Conservation (phyloP, 129 eudicot genomes). For the Glebionis coronaria region DNA sequence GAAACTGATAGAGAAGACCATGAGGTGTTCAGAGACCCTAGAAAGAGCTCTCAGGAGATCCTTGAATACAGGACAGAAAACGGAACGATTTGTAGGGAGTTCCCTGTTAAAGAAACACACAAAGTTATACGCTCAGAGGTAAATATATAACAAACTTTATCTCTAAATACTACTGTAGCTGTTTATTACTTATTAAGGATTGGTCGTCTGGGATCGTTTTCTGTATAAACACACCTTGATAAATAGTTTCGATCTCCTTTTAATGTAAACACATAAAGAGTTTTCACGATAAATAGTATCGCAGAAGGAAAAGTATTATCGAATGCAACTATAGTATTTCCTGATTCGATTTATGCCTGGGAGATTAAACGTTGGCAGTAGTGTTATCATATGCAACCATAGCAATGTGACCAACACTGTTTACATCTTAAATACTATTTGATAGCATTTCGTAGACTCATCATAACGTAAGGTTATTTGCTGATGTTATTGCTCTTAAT, state of each 20-base stretch:
- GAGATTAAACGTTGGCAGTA: too few relatives aligned
- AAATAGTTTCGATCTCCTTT: not conserved
- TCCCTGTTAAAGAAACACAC: slow-evolving; percentile 78
- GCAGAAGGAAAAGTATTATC: not conserved
- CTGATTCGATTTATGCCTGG: not conserved
- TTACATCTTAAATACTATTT: too few relatives aligned
- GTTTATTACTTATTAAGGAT: too few relatives aligned
- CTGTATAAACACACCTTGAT: not conserved
- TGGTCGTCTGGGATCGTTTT: too few relatives aligned
- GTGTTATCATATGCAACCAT: too few relatives aligned
- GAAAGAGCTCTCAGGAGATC: slow-evolving; percentile 71
- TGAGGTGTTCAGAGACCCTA: slow-evolving; percentile 46
- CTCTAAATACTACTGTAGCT: too few relatives aligned
- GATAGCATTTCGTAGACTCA: too few relatives aligned
- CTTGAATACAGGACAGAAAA: slow-evolving; percentile 45
- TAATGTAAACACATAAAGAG: not conserved
- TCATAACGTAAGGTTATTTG: too few relatives aligned
- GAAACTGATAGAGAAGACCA: slow-evolving; percentile 60
- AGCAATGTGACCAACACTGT: too few relatives aligned
- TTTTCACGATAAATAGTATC: slow-evolving; percentile 1
- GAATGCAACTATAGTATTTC: not conserved
- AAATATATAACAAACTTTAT: not conserved
- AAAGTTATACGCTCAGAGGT: slow-evolving; percentile 76
- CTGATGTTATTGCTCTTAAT: too few relatives aligned
- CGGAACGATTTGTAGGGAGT: slow-evolving; percentile 76